Conservation (phyloP, 345 rosid genomes). For the Lenwebbia sp. region DNA sequence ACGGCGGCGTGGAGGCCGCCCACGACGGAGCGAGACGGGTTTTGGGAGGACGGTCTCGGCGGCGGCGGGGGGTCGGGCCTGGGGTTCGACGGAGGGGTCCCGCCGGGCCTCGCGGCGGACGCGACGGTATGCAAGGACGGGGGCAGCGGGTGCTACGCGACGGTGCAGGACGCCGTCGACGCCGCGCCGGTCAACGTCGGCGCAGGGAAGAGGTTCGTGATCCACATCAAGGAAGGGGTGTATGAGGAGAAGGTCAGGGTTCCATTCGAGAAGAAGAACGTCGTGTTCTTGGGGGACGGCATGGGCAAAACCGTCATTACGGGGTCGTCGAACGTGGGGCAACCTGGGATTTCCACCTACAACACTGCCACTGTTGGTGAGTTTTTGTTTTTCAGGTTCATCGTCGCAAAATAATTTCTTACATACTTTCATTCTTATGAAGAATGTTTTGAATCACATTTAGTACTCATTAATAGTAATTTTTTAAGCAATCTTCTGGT, state of each 20-base stretch:
- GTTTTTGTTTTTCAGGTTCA: neutral
- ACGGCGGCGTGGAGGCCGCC: slow-evolving; percentile 20
- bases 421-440: neutral
- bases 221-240: slow-evolving; percentile 24
- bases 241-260: slow-evolving; percentile 29
- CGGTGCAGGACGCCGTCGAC: slow-evolving; percentile 33
- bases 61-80: neutral
- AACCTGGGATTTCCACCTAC: slow-evolving; percentile 21
- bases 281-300: slow-evolving; percentile 34
- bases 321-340: slow-evolving; percentile 12
- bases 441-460: neutral
- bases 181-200: slow-evolving; percentile 25
- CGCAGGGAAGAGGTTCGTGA: slow-evolving; percentile 12
- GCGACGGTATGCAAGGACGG: slow-evolving; percentile 31
- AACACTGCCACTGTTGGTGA: slow-evolving; percentile 33
- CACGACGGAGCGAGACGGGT: slow-evolving; percentile 33
- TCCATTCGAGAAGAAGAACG: slow-evolving; percentile 28
- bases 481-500: neutral
- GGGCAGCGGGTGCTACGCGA: slow-evolving; percentile 13
- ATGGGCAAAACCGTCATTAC: slow-evolving; percentile 37
- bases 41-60: slow-evolving; percentile 1
- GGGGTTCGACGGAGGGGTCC: slow-evolving; percentile 7
- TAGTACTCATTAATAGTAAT: neutral
- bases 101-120: slow-evolving; percentile 9
- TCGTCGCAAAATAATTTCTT: neutral